Evolutionary conservation across 257 asterid species (phyloP).

Genomic region (Paraleonurus japonicus): DNA sequence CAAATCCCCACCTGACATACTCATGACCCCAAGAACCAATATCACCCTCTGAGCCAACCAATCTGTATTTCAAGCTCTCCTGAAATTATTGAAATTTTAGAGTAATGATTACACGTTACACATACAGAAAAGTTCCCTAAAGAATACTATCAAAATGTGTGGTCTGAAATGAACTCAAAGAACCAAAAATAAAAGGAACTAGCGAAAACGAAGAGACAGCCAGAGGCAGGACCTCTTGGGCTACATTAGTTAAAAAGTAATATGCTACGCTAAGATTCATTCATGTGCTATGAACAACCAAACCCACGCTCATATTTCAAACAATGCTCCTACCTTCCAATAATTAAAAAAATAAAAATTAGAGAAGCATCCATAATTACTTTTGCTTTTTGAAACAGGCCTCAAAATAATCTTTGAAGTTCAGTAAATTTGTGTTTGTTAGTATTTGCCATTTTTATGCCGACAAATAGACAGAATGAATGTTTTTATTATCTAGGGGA

Average conservation of each 20-base stretch:
- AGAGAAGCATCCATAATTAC: background rate
- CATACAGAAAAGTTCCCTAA: background rate
- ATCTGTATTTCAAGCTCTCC: conserved; percentile 96
- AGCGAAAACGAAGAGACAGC: background rate
- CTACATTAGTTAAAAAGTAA: background rate
- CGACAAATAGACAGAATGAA: background rate
- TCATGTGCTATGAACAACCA: conserved; percentile 5
- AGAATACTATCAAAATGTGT: conserved; percentile 12
- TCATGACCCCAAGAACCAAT: conserved; percentile 99
- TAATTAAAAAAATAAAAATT: background rate
- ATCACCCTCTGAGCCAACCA: conserved; percentile 84
- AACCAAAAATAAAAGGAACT: background rate
- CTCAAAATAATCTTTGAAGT: background rate
- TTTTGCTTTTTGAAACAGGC: background rate
- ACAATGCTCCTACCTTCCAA: background rate
- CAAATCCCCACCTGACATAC: conserved; percentile 73
- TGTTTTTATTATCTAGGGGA: background rate
- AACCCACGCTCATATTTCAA: background rate
- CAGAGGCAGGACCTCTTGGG: background rate
- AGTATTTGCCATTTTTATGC: background rate
- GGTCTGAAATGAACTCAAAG: background rate
- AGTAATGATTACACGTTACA: conserved; percentile 5
- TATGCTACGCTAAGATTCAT: background rate
- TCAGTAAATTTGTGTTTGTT: background rate
- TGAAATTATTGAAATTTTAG: conserved; percentile 38